Evolutionary conservation across 495 filamentous ascomycete species (phyloP).

Genomic region (Cladorrhinum samala): DNA sequence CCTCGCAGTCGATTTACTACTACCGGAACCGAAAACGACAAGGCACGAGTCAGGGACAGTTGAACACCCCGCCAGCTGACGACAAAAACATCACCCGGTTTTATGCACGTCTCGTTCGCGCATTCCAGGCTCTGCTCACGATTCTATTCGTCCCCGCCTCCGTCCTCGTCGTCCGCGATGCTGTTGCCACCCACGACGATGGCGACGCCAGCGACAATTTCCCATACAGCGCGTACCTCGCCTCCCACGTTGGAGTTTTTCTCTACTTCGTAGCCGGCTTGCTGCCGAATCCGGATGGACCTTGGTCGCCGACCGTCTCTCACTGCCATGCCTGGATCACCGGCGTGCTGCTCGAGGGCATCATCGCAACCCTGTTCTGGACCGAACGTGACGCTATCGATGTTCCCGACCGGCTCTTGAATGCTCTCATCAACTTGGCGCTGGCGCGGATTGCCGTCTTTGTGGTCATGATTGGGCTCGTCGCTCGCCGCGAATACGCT

Average conservation of each 20-base stretch:
- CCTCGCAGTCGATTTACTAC: slow-evolving; percentile 26
- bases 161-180: slow-evolving; percentile 21
- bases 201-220: slow-evolving; percentile 17
- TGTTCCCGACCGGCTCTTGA: slow-evolving; percentile 15
- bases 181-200: slow-evolving; percentile 8
- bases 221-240: slow-evolving; percentile 29
- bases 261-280: slow-evolving; percentile 30
- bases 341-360: slow-evolving; percentile 19
- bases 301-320: slow-evolving; percentile 25
- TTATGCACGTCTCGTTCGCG: slow-evolving; percentile 25
- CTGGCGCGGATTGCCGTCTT: slow-evolving; percentile 22
- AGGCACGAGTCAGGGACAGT: slow-evolving; percentile 2
- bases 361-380: slow-evolving; percentile 23
- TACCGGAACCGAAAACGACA: slow-evolving; percentile 9
- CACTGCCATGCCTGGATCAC: slow-evolving; percentile 26
- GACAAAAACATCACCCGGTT: slow-evolving; percentile 22
- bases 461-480: slow-evolving; percentile 23
- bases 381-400: slow-evolving; percentile 17
- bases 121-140: slow-evolving; percentile 17
- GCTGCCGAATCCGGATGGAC: slow-evolving; percentile 30
- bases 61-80: slow-evolving; percentile 5
- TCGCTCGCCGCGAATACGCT: slow-evolving; percentile 22
- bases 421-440: slow-evolving; percentile 20
- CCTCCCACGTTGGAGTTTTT: slow-evolving; percentile 20
- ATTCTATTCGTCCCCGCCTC: slow-evolving; percentile 23